phyloP scores from a whole-genome alignment of 805 yeast species.

The Cyberlindnera veronae region DNA sequence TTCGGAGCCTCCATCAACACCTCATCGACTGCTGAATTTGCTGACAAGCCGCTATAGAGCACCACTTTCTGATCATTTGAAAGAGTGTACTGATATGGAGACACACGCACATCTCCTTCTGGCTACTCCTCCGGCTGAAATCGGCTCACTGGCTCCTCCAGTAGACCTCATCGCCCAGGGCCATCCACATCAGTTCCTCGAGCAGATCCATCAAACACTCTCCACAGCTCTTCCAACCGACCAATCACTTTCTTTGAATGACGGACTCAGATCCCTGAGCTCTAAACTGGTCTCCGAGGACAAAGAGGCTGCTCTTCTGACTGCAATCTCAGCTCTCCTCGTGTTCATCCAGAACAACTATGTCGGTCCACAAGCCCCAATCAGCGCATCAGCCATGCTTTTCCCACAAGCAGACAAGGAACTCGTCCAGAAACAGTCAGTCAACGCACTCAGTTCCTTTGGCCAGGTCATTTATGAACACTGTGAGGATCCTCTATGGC shows the following conservation, averaged over 20 bases:
- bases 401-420: constrained; percentile 13
- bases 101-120: constrained; percentile 13
- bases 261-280: constrained; percentile 7
- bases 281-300: constrained; percentile 3
- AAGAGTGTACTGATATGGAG: no score
- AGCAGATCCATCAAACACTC: constrained; percentile 1
- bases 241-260: constrained; percentile 6
- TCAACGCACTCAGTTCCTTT: constrained; percentile 44
- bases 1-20: no score
- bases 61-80: no score
- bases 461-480: constrained; percentile 75
- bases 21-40: no score
- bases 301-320: constrained; percentile 12
- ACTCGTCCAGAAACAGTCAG: constrained; percentile 24
- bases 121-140: constrained; percentile 13
- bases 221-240: constrained; percentile 5
- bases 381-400: constrained; percentile 32
- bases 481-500: constrained; percentile 45
- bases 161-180: constrained; percentile 5
- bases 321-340: constrained; percentile 60
- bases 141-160: constrained; percentile 7
- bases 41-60: no score
- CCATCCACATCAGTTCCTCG: constrained; percentile 11
- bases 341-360: constrained; percentile 70
- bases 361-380: constrained; percentile 71